Percentiles rank a stretch among this genome's conserved stretches.
Evolutionary conservation across 202 grass and related monocot genomes (phyloP).

Genomic region (Zoysia matrella): DNA sequence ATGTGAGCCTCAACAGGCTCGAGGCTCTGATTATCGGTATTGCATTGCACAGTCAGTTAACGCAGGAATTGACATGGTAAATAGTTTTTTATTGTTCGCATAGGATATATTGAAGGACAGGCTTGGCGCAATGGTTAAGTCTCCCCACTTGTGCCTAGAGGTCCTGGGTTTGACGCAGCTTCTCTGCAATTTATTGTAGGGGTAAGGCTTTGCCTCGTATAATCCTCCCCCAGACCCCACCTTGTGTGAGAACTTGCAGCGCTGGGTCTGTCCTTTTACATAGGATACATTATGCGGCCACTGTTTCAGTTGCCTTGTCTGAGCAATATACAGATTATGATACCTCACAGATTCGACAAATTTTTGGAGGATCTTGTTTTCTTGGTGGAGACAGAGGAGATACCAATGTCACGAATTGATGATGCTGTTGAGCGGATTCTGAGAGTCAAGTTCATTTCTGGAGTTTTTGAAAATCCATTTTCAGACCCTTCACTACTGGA

Average conservation of each 20-base stretch:
- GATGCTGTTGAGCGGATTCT: constrained; percentile 90
- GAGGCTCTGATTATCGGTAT: constrained; percentile 75
- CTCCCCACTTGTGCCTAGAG: no score
- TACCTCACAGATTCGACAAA: constrained; percentile 79
- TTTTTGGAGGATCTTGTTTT: constrained; percentile 90
- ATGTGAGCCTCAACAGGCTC: constrained; percentile 62
- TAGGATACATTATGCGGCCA: constrained; percentile 9
- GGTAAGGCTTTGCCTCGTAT: no score
- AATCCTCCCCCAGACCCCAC: no score
- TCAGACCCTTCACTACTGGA: constrained; percentile 69
- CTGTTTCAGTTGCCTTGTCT: constrained; percentile 21
- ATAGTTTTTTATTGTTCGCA: constrained; percentile 30
- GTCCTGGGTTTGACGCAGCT: no score
- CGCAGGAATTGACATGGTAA: constrained; percentile 98
- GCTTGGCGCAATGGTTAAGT: no score
- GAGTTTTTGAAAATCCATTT: constrained; percentile 90
- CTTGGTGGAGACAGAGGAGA: constrained; percentile 78
- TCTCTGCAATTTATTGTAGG: no score
- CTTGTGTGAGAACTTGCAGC: no score
- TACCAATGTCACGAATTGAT: constrained; percentile 78
- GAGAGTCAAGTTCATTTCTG: constrained; percentile 89
- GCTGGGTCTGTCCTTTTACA: no score
- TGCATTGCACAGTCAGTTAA: constrained; percentile 84
- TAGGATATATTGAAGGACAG: background rate
- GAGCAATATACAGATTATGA: constrained; percentile 78